Conservation (phyloP, 2,329 filamentous ascomycete species). For the Cadophora malorum region DNA sequence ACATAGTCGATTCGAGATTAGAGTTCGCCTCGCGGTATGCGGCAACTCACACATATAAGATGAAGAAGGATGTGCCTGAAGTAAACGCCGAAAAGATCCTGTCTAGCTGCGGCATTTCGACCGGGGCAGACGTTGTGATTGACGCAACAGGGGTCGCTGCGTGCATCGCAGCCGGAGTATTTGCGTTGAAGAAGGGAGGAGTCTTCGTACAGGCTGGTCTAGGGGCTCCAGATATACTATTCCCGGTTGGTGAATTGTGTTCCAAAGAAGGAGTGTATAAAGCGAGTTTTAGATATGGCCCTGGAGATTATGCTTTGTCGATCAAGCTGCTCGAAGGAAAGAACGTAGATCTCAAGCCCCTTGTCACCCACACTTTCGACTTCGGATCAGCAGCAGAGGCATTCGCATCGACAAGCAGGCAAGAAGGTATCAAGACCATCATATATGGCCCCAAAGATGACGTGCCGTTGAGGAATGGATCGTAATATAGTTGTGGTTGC, state of each 20-base stretch:
- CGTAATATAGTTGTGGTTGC: too few relatives aligned
- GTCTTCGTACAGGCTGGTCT: conserved; percentile 88
- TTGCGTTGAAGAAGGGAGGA: conserved; percentile 73
- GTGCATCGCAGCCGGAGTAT: conserved; percentile 76
- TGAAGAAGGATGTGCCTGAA: conserved; percentile 65
- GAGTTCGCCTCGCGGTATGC: conserved; percentile 78
- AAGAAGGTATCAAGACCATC: conserved; percentile 76
- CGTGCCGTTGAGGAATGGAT: too few relatives aligned
- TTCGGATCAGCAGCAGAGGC: conserved; percentile 86
- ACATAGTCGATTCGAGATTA: conserved; percentile 81
- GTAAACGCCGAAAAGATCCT: conserved; percentile 77
- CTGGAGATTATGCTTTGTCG: conserved; percentile 81
- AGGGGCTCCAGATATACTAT: conserved; percentile 85
- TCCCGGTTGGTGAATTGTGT: conserved; percentile 91
- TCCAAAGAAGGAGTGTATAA: conserved; percentile 86
- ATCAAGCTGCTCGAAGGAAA: conserved; percentile 76
- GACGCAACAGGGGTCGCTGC: conserved; percentile 82
- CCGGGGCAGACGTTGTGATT: conserved; percentile 78
- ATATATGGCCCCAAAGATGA: conserved; percentile 66
- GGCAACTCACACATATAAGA: conserved; percentile 73
- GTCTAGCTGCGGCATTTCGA: conserved; percentile 65
- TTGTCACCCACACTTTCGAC: conserved; percentile 78
- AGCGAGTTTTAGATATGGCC: conserved; percentile 88
- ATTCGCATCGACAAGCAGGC: conserved; percentile 84
- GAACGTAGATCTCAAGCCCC: conserved; percentile 79